Evolutionary conservation across 2,329 filamentous ascomycete species (phyloP).

Genomic region (Penicillium nordicum): DNA sequence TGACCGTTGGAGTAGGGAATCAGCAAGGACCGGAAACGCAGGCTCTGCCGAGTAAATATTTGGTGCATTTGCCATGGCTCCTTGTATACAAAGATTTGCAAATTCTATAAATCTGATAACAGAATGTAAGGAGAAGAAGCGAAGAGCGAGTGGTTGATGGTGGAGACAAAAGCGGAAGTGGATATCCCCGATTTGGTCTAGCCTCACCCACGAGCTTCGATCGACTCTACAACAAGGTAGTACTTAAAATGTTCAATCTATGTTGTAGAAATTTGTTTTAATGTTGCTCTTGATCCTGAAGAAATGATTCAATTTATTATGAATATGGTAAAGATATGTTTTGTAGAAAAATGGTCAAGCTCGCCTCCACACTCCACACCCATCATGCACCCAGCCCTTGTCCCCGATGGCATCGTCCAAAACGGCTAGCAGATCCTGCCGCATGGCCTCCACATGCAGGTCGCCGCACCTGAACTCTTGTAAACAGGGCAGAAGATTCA

Average conservation of each 20-base stretch:
- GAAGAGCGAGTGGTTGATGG: not conserved
- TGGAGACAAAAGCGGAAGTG: not conserved
- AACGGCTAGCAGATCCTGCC: constrained; percentile 25
- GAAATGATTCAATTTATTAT: not conserved
- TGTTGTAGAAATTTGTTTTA: not conserved
- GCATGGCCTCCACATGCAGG: constrained; percentile 31
- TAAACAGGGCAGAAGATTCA: constrained; percentile 26
- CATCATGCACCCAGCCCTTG: constrained; percentile 32
- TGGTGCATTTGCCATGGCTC: constrained; percentile 14
- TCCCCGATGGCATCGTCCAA: constrained; percentile 24
- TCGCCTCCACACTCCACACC: constrained; percentile 29
- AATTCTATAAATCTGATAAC: not conserved
- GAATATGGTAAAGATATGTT: not conserved
- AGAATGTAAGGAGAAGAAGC: not conserved
- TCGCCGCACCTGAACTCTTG: constrained; percentile 32
- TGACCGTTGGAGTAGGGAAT: constrained; percentile 24
- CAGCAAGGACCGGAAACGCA: constrained; percentile 32
- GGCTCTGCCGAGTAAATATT: constrained; percentile 30
- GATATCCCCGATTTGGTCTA: not conserved
- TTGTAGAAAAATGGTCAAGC: not conserved
- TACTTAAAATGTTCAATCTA: not conserved
- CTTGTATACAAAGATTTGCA: not conserved
- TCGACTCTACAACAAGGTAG: not conserved
- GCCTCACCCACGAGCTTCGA: not conserved
- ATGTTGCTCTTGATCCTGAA: not conserved